A percentile compares a stretch with the other conserved stretches of the same genome.
Conservation (phyloP, 106 monocot genomes). For the Ottelia alismoides region DNA sequence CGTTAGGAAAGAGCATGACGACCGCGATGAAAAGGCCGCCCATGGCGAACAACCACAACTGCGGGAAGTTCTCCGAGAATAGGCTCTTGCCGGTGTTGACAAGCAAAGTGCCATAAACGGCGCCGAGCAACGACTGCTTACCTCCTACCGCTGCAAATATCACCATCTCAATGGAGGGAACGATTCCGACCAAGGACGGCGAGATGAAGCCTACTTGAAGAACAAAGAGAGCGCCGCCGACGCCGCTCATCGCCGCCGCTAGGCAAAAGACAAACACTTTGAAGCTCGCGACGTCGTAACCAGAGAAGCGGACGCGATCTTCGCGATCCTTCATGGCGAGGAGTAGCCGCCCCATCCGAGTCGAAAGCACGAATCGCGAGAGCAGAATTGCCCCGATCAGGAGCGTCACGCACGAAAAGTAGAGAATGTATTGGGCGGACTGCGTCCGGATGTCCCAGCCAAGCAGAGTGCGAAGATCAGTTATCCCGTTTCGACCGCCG, state of each 20-base stretch:
- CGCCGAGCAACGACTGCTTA: neutral
- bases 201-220: neutral
- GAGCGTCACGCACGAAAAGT: neutral
- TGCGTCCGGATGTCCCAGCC: neutral
- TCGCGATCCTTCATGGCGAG: neutral
- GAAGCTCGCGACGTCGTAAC: neutral
- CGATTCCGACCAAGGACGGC: neutral
- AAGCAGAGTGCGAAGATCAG: too few relatives aligned
- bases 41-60: neutral
- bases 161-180: neutral
- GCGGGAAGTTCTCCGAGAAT: too few relatives aligned
- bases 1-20: neutral
- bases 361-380: neutral
- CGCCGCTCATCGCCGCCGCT: neutral
- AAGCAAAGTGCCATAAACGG: neutral
- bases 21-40: neutral
- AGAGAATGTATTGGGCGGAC: neutral
- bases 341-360: neutral
- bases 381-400: neutral
- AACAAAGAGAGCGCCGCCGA: neutral
- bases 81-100: too few relatives aligned
- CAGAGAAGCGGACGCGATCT: too few relatives aligned
- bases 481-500: neutral
- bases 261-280: neutral
- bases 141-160: neutral